Conservation (phyloP, 768 basidiomycete species). For the Russula sp. region DNA sequence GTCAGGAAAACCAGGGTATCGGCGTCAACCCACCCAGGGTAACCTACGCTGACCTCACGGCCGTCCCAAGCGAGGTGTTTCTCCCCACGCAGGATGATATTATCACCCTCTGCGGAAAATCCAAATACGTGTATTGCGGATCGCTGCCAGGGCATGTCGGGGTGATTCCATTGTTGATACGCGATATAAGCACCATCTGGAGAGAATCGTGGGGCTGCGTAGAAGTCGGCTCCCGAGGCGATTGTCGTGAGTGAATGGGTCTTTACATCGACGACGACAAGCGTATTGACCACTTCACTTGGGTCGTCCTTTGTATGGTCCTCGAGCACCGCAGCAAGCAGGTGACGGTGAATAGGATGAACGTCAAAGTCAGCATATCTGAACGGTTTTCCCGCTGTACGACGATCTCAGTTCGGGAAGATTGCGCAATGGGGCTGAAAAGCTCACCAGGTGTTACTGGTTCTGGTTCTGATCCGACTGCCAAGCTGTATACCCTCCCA, state of each 20-base stretch:
- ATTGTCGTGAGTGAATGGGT: constrained; percentile 42
- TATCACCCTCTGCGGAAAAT: constrained; percentile 30
- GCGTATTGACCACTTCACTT: constrained; percentile 46
- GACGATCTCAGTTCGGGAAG: not conserved
- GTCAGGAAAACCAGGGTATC: constrained; percentile 5
- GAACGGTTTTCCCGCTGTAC: constrained; percentile 37
- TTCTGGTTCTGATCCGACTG: constrained; percentile 32
- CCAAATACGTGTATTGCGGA: constrained; percentile 49
- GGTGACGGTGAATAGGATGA: constrained; percentile 46
- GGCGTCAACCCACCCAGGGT: constrained; percentile 9
- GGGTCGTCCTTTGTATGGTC: constrained; percentile 58
- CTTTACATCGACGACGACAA: constrained; percentile 49
- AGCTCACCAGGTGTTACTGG: constrained; percentile 58
- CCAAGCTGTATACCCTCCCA: constrained; percentile 45
- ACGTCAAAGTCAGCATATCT: constrained; percentile 61
- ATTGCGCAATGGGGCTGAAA: not conserved
- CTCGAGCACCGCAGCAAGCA: constrained; percentile 60
- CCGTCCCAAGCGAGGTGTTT: constrained; percentile 4
- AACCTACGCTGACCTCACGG: constrained; percentile 6
- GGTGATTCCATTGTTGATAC: constrained; percentile 66
- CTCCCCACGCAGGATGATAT: constrained; percentile 2
- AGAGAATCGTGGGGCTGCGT: constrained; percentile 53
- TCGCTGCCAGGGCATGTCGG: constrained; percentile 71
- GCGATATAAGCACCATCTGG: constrained; percentile 51
- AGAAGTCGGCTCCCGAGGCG: constrained; percentile 63